Conservation (phyloP, 257 asterid genomes). For the Solanum paucissectum region DNA sequence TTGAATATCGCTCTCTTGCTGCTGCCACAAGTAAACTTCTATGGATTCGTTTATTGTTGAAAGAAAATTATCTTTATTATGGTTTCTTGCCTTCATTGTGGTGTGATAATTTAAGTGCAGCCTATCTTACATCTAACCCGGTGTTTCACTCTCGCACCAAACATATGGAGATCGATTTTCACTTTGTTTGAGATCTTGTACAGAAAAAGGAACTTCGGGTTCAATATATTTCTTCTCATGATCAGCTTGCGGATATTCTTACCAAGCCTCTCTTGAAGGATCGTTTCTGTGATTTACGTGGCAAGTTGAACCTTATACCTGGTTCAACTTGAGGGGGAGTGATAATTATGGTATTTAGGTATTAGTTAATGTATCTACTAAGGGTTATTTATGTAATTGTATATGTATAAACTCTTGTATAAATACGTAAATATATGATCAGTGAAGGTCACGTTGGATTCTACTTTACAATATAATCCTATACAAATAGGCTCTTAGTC, state of each 20-base stretch:
- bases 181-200: neutral
- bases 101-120: neutral
- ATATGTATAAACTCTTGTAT: neutral
- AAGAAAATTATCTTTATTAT: neutral
- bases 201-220: neutral
- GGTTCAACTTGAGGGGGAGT: neutral
- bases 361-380: neutral
- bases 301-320: neutral
- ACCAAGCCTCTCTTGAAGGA: neutral
- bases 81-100: neutral
- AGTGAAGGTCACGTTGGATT: neutral
- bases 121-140: neutral
- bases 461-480: neutral
- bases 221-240: neutral
- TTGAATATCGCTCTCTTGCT: neutral
- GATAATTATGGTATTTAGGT: neutral
- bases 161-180: neutral
- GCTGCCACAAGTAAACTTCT: neutral
- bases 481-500: no score
- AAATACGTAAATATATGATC: neutral
- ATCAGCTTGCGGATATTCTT: neutral
- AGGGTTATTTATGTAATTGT: neutral
- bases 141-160: neutral
- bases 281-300: neutral
- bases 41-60: neutral